phyloP scores from a whole-genome alignment of 805 yeast genomes.

The Candida nemodendra region DNA sequence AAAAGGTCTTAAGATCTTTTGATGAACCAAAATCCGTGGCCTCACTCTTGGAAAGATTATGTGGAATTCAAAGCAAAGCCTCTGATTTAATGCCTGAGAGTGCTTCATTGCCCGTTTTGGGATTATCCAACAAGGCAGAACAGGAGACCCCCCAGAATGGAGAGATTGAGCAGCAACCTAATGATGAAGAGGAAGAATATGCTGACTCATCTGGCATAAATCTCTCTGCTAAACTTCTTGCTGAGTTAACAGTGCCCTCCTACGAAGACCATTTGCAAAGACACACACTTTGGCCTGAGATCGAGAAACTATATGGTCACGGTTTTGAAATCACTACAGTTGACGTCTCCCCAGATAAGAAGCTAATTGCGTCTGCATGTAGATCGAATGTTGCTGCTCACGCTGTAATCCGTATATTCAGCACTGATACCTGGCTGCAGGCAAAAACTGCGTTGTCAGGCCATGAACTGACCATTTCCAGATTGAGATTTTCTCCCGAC shows the following conservation, averaged over 20 bases:
- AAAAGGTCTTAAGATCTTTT: conserved; percentile 84
- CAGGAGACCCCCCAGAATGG: conserved; percentile 43
- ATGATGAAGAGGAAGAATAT: conserved; percentile 39
- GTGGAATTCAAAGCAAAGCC: conserved; percentile 39
- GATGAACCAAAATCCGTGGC: conserved; percentile 83
- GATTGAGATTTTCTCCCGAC: conserved; percentile 71
- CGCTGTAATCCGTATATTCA: conserved; percentile 80
- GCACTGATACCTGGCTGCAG: conserved; percentile 54
- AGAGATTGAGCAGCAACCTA: conserved; percentile 39
- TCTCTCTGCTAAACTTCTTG: conserved; percentile 47
- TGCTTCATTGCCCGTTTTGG: conserved; percentile 90
- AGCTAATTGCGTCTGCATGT: conserved; percentile 84
- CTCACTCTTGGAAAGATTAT: conserved; percentile 52
- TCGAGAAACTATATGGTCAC: conserved; percentile 94
- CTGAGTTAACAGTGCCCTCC: conserved; percentile 60
- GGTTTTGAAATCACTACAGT: conserved; percentile 90
- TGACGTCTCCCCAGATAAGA: conserved; percentile 63
- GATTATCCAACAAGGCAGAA: conserved; percentile 87
- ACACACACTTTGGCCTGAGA: conserved; percentile 91
- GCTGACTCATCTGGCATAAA: conserved; percentile 30
- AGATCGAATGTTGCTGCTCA: conserved; percentile 80
- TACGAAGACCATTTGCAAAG: conserved; percentile 89
- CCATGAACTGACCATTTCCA: conserved; percentile 84
- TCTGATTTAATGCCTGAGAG: conserved; percentile 61
- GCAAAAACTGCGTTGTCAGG: conserved; percentile 62